Percentiles rank a stretch among this genome's conserved stretches.
Conservation (phyloP, 768 basidiomycete species). For the Cystobasidium ongulense region DNA sequence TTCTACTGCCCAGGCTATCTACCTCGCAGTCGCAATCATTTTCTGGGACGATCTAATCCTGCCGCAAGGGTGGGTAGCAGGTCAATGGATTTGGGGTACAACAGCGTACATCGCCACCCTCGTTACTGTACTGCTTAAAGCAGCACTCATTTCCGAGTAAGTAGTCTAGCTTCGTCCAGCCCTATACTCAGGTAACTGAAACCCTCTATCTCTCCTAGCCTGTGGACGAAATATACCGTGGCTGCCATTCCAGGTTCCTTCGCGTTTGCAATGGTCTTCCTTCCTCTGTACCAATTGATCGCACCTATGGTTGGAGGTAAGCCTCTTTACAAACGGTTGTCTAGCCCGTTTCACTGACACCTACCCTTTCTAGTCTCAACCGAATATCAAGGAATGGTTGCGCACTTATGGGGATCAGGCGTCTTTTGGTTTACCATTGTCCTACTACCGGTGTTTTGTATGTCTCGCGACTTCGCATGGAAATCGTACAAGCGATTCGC, state of each 20-base stretch:
- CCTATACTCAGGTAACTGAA: slow-evolving; percentile 15
- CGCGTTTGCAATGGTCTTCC: slow-evolving; percentile 86
- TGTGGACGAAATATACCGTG: slow-evolving; percentile 99
- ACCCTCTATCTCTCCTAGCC: slow-evolving; percentile 48
- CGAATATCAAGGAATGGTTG: slow-evolving; percentile 82
- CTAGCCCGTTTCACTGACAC: background rate
- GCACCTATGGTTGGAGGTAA: slow-evolving; percentile 63
- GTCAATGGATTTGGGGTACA: slow-evolving; percentile 99
- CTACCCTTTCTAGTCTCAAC: slow-evolving; percentile 56
- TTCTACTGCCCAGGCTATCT: slow-evolving; percentile 59
- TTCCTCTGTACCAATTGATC: slow-evolving; percentile 79
- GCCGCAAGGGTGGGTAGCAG: slow-evolving; percentile 68
- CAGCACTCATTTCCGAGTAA: slow-evolving; percentile 92
- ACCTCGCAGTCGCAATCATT: slow-evolving; percentile 74
- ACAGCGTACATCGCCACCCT: slow-evolving; percentile 88
- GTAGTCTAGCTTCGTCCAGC: slow-evolving; percentile 44
- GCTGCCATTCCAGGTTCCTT: slow-evolving; percentile 94
- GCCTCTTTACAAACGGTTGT: background rate
- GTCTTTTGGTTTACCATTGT: slow-evolving; percentile 86
- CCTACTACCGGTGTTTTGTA: slow-evolving; percentile 72
- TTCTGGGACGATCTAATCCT: slow-evolving; percentile 91
- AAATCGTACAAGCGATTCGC: slow-evolving; percentile 96
- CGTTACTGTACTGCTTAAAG: slow-evolving; percentile 91
- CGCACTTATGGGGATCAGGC: slow-evolving; percentile 74
- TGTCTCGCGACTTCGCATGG: slow-evolving; percentile 85